Percentiles rank a stretch among this genome's conserved stretches.
Conservation (phyloP, 805 yeast species). For the Vanderwaltozyma polyspora region DNA sequence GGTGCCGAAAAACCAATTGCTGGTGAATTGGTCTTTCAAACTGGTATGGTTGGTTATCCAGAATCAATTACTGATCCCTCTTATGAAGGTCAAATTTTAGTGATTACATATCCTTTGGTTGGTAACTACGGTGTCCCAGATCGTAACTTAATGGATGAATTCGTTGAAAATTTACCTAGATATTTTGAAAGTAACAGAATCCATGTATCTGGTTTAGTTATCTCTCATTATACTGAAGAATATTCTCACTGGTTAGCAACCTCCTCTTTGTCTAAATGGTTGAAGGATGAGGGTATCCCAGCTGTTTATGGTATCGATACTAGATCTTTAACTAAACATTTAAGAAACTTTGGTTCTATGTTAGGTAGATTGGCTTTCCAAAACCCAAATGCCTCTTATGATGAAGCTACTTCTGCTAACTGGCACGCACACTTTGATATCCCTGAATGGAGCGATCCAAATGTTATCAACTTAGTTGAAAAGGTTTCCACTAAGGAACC, state of each 20-base stretch:
- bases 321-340: constrained; percentile 83
- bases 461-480: constrained; percentile 81
- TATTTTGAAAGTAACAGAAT: constrained; percentile 88
- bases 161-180: constrained; percentile 67
- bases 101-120: constrained; percentile 90
- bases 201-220: constrained; percentile 93
- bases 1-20: constrained; percentile 86
- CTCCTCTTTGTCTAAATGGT: constrained; percentile 89
- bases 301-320: constrained; percentile 98
- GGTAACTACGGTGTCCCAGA: constrained; percentile 99
- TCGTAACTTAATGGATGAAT: constrained; percentile 61
- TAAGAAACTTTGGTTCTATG: constrained; percentile 87
- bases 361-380: constrained; percentile 77
- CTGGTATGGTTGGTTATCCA: constrained; percentile 99
- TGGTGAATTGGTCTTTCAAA: constrained; percentile 97
- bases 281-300: constrained; percentile 82
- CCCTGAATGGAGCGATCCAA: constrained; percentile 92
- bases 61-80: constrained; percentile 98
- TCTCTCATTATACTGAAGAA: constrained; percentile 93
- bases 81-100: constrained; percentile 93
- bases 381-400: constrained; percentile 27
- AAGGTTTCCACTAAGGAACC: constrained; percentile 76
- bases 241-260: constrained; percentile 89
- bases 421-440: constrained; percentile 59
- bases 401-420: constrained; percentile 25